Conservation (phyloP, 495 filamentous ascomycete species). For the Penicillium cataractarum region DNA sequence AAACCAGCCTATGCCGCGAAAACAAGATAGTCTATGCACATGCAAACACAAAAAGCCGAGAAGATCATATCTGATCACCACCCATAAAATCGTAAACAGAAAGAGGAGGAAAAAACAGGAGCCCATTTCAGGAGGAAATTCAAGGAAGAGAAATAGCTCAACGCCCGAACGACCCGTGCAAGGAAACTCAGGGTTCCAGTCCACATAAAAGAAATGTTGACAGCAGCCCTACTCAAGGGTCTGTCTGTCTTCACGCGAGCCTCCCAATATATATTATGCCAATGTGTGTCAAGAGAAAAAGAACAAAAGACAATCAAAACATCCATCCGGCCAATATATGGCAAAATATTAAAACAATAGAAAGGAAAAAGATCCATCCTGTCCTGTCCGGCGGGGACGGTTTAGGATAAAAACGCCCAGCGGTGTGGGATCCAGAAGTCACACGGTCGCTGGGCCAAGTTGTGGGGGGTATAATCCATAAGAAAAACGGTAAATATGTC, state of each 20-base stretch:
- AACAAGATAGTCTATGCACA: slow-evolving; percentile 30
- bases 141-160: not conserved
- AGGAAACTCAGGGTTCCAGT: not conserved
- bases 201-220: slow-evolving; percentile 15
- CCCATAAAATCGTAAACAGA: slow-evolving; percentile 27
- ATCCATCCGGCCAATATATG: slow-evolving; percentile 25
- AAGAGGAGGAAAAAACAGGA: slow-evolving; percentile 15
- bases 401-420: not conserved
- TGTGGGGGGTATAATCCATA: slow-evolving; percentile 5
- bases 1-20: slow-evolving; percentile 25
- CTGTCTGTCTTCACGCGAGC: slow-evolving; percentile 19
- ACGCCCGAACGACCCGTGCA: slow-evolving; percentile 19
- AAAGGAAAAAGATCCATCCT: slow-evolving; percentile 12
- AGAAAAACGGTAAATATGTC: slow-evolving; percentile 20
- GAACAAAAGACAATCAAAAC: slow-evolving; percentile 14
- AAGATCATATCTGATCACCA: slow-evolving; percentile 21
- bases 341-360: slow-evolving; percentile 34
- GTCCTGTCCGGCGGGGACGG: slow-evolving; percentile 1
- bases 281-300: slow-evolving; percentile 10
- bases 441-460: slow-evolving; percentile 11
- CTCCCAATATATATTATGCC: slow-evolving; percentile 25
- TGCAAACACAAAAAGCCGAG: slow-evolving; percentile 10
- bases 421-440: slow-evolving; percentile 17
- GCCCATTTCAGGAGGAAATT: slow-evolving; percentile 13
- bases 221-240: slow-evolving; percentile 18